Conservation (phyloP, 441 rosid genomes). For the Geranium incanum region DNA sequence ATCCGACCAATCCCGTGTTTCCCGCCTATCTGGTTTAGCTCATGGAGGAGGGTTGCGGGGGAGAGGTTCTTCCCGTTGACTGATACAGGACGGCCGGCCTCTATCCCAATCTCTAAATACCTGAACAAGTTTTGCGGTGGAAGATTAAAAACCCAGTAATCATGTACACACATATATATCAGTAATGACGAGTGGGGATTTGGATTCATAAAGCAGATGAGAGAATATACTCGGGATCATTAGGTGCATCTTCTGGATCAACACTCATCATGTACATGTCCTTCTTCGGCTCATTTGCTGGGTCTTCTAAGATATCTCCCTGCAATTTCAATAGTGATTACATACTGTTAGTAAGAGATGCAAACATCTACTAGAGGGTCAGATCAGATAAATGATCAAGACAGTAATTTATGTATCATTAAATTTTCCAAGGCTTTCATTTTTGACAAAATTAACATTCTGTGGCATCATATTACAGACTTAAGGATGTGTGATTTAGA, state of each 20-base stretch:
- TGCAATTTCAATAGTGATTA: conserved; percentile 18
- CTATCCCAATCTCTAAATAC: conserved; percentile 62
- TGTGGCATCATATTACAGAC: background rate
- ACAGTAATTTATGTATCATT: background rate
- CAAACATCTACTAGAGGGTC: background rate
- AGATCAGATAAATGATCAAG: background rate
- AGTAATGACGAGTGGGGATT: background rate
- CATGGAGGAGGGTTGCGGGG: conserved; percentile 69
- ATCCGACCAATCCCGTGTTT: conserved; percentile 79
- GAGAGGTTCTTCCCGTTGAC: conserved; percentile 62
- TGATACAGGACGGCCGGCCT: conserved; percentile 67
- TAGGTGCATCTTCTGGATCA: conserved; percentile 82
- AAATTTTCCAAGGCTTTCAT: background rate
- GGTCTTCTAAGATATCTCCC: conserved; percentile 95
- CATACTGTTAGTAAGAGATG: conserved; percentile 16
- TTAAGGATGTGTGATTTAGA: background rate
- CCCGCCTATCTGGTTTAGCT: conserved; percentile 72
- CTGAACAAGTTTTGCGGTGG: conserved; percentile 29
- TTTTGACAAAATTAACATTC: no score
- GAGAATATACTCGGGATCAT: conserved; percentile 58
- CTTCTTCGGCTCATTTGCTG: conserved; percentile 76
- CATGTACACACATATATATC: background rate
- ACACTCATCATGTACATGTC: conserved; percentile 91
- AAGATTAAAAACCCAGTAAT: background rate
- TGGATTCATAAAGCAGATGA: background rate